Base-by-base conservation (phyloP, 805 yeast species). In the Millerozyma acaciae region DNA sequence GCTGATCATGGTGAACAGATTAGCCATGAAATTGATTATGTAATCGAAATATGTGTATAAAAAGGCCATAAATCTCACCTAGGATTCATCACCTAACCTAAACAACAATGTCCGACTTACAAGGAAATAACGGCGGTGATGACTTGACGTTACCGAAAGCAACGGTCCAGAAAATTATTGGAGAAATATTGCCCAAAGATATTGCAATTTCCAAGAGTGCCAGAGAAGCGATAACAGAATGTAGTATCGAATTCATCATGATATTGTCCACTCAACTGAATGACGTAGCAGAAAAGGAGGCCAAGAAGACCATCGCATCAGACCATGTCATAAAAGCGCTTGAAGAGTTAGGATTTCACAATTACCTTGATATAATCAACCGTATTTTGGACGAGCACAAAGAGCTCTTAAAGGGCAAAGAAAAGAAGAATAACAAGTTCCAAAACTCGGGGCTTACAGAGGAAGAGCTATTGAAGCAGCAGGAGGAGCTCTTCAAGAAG, bases 181-280 rank as follows among this genome's bases (percentile, higher is more conserved):
- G 88, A 3, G 98, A 93, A 50, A 84, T 93, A 21, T 68, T 90
- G 19, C 96, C 96, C 12, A 64, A 76, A n/a, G 97, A 89, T 51
- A 70, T 85, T 36, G 79, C 89, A 5, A 87, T 90, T 47, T 78
- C 95, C 25, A 84, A 89, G 46, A 97, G 93, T 44, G 95, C 97
- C 2, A 70, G 97, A 37, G 97, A 90, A 51, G 93, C 95, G 27
- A 75, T 93, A 28, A 90, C 95, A 27, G 97, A 93, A 54, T 90
- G 96, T 57, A 88, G 97, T 49, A 87, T 93, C 35, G 96, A 88
- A 60, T 90, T 93, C 56, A 82, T 93, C 39, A 90, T 93, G 95
- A 86, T 90, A 38, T 66, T 90, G 26, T 84, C 96, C 8, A 86
- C 95, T 3, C 95, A 88, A 61, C 82, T 90, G 35, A 89, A 90